These are phyloP conservation scores for Rhodocollybia butyracea DNA, from an alignment of 768 basidiomycete genomes.

Conservation along the genomic window DNA sequence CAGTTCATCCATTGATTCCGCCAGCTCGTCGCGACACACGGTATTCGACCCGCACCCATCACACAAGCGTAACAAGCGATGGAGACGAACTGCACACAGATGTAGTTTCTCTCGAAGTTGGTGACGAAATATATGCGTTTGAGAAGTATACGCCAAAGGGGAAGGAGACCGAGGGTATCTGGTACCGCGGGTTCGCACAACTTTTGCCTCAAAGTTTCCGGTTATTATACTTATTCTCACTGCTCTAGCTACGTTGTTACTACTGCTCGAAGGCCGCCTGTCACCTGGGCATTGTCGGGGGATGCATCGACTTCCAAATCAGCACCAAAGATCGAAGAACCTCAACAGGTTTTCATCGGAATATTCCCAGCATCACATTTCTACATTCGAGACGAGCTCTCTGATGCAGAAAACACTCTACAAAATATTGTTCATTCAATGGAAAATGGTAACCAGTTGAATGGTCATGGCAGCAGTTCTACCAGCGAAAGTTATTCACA, in stretches of 20 bases:
- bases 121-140: conserved; percentile 96
- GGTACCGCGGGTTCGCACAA: conserved; percentile 82
- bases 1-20: conserved; percentile 77
- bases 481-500: conserved; percentile 21
- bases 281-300: conserved; percentile 56
- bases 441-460: conserved; percentile 26
- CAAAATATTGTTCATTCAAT: conserved; percentile 68
- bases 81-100: conserved; percentile 69
- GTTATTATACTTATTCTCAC: conserved; percentile 4
- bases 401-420: conserved; percentile 85
- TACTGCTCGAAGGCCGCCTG: conserved; percentile 70
- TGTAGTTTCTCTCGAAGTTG: conserved; percentile 86
- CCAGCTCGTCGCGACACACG: conserved; percentile 67
- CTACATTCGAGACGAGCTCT: conserved; percentile 78
- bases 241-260: conserved; percentile 76
- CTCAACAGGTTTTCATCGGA: conserved; percentile 88
- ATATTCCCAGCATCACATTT: conserved; percentile 93
- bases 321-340: conserved; percentile 64
- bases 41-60: conserved; percentile 46
- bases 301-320: conserved; percentile 52
- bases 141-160: conserved; percentile 78
- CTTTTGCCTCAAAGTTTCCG: conserved; percentile 7
- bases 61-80: conserved; percentile 59
- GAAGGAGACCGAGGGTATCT: conserved; percentile 75
- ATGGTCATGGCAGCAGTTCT: conserved; percentile 22